Evolutionary conservation across 768 basidiomycete genomes (phyloP), one percentile per base, ranked within the genome.

Genomic region (Multifurca ochricompacta): DNA sequence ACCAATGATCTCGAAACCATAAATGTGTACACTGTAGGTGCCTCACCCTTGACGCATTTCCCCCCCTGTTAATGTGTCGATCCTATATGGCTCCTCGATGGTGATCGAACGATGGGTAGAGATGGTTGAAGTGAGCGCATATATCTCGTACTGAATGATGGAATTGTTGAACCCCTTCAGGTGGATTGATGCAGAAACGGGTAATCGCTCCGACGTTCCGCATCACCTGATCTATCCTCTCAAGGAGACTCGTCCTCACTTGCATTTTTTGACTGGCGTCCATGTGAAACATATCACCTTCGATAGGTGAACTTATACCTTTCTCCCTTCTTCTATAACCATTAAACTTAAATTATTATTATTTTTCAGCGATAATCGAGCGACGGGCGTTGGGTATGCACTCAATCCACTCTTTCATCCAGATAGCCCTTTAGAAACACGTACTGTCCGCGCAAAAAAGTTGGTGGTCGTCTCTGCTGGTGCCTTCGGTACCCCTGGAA

Each of bases 131-230:
- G 54, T 56, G 36, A 27, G 54, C 44, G 3, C 10, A 28, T 31
- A 1, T 39, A 6, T 7, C 21, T 32, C n/a, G 16, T n/a, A n/a
- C n/a, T n/a, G n/a, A n/a, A n/a, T n/a, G n/a, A n/a, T n/a, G n/a
- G n/a, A n/a, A n/a, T n/a, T n/a, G n/a, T 8, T 10, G 6, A 11
- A 2, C 21, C 19, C 16, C 14, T 13, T 25, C 19, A 85, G 82
- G 60, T 85, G 78, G 60, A 68, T 84, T 8, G 70, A 78, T 54
- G 64, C 62, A 3, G 63, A 65, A 10, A 79, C 73, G 3, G 82
- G 83, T 23, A 71, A 60, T 39, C 76, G 83, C 28, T 81, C 81
- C 0, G 81, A 83, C 60, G 60, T 74, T 0, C 71, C 82, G 3
- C 74, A 73, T 19, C 34, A 66, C 51, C 73, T 70, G 52, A 47